These are phyloP conservation scores for Jatropha curcas DNA, from an alignment of 345 rosid species.

Conservation along the genomic window DNA sequence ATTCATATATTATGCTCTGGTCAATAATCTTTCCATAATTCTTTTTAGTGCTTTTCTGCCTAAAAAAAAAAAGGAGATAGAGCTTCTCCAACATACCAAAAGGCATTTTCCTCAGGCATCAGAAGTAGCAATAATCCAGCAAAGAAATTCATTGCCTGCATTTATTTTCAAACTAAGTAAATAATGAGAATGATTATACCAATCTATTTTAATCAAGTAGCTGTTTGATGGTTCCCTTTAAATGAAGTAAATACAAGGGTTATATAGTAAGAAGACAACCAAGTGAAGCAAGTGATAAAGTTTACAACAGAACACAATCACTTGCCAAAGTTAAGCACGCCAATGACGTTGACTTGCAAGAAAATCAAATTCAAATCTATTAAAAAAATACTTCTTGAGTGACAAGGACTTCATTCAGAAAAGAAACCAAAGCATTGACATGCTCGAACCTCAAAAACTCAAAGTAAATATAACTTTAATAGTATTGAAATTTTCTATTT, in stretches of 20 bases:
- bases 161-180: constrained; percentile 24
- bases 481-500: not conserved
- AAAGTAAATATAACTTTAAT: not conserved
- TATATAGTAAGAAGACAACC: not conserved
- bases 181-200: constrained; percentile 15
- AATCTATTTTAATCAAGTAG: not conserved
- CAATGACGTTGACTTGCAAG: not conserved
- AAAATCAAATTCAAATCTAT: not conserved
- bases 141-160: constrained; percentile 99
- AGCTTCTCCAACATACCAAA: constrained; percentile 72
- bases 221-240: not conserved
- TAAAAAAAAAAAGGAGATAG: constrained; percentile 12
- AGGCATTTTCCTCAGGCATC: constrained; percentile 99
- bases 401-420: constrained; percentile 1
- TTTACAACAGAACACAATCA: not conserved
- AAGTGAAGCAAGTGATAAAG: not conserved
- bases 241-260: not conserved
- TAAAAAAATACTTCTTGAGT: not conserved
- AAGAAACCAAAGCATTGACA: not conserved
- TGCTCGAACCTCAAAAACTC: not conserved
- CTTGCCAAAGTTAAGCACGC: not conserved
- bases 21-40: not conserved
- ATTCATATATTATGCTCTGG: constrained; percentile 2
- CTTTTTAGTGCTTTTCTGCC: constrained; percentile 5
- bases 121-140: constrained; percentile 91